phyloP scores from a whole-genome alignment of 1,284 basidiomycete genomes.

The Pseudozyma pruni region DNA sequence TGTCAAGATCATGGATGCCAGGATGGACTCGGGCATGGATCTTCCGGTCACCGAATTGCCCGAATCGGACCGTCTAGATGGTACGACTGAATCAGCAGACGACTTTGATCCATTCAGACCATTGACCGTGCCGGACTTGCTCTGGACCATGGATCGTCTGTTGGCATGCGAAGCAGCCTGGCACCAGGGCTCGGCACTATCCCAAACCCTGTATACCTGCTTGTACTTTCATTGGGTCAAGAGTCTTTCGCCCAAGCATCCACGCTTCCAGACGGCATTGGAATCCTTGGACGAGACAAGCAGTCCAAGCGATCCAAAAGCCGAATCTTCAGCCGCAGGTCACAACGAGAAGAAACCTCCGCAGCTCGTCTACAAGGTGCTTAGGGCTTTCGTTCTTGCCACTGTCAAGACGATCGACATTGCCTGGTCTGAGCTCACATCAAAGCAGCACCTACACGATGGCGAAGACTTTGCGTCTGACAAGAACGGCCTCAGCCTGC shows the following conservation, averaged over 20 bases:
- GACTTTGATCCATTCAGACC: conserved; percentile 76
- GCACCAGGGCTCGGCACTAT: conserved; percentile 83
- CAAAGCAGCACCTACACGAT: conserved; percentile 40
- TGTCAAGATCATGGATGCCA: conserved; percentile 87
- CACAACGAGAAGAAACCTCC: conserved; percentile 1
- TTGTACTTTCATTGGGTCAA: conserved; percentile 79
- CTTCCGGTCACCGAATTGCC: conserved; percentile 52
- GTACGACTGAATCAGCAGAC: conserved; percentile 41
- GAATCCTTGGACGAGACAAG: conserved; percentile 58
- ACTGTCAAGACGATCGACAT: conserved; percentile 85
- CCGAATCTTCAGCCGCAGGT: background rate
- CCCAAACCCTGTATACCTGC: conserved; percentile 85
- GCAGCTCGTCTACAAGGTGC: conserved; percentile 76
- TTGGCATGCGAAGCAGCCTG: conserved; percentile 86
- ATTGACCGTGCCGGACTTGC: conserved; percentile 79
- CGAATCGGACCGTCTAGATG: conserved; percentile 69
- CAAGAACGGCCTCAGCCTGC: conserved; percentile 82
- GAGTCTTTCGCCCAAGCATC: conserved; percentile 54
- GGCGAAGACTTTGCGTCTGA: conserved; percentile 87
- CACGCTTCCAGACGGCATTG: conserved; percentile 67
- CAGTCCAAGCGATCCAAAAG: background rate
- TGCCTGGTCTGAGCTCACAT: conserved; percentile 78
- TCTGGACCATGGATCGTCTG: conserved; percentile 85
- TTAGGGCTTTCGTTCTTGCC: conserved; percentile 78
- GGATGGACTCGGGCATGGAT: conserved; percentile 84